Base-by-base conservation (phyloP, 2,329 filamentous ascomycete genomes). In the Epichloe glyceriae region DNA sequence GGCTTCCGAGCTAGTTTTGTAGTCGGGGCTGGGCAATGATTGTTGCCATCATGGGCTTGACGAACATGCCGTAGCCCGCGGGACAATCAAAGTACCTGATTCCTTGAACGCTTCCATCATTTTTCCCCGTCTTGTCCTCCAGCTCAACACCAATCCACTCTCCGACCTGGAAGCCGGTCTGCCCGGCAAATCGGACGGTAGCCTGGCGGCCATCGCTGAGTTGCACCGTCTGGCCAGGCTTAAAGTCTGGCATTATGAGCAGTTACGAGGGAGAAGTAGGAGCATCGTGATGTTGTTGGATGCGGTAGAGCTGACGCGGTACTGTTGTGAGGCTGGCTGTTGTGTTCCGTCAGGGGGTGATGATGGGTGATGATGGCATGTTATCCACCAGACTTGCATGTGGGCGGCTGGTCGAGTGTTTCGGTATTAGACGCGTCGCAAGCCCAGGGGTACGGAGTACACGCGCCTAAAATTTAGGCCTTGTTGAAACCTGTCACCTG, bases 71-170 rank as follows among this genome's bases (percentile, higher is more conserved):
- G 56, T 74, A 73, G 40, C 74, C 88, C 80, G 78, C 83, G 67
- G 64, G 76, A 69, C 91, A 97, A 47, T 90, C 81, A 60, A 95
- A 97, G 65, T 97, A 97, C 19, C 88, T 76, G 63, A 88, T 79
- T 54, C 88, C 90, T 66, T 91, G 80, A 45, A 97, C 88, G 50
- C 86, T 85, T 56, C 91, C 91, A 74, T 97, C 88, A 61, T 97
- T 97, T 73, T 97, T 97, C 34, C 93, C 91, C 19, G 78, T 80
- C 49, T 83, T 74, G 45, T 88, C 85, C 49, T 88, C 82, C 51
- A 97, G 79, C 71, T 95, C 90, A 53, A 97, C 79, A 56, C 91
- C 91, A 53, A 96, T 75, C 88, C 90, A 97, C 54, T 86, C 82
- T 55, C 90, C 91, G 5, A 76, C 72, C 52, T 88, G 82, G 68